Evolutionary conservation across 345 rosid genomes (phyloP).

Genomic region (Rhodamnia argentea): DNA sequence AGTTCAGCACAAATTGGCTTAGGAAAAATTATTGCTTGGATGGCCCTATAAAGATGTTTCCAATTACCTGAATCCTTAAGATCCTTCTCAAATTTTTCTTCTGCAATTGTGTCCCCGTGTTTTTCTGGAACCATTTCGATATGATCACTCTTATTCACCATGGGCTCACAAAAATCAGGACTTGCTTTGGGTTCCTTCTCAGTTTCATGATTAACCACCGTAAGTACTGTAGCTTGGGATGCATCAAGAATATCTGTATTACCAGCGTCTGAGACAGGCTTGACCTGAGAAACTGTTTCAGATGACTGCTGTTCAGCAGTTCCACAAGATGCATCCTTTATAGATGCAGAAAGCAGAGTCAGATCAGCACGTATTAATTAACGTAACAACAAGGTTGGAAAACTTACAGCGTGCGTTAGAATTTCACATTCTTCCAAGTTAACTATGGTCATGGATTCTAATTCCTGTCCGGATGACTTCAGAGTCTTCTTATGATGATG

Average conservation of each 20-base stretch:
- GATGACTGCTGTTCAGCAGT: background rate
- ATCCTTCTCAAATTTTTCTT: background rate
- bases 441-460: background rate
- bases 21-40: background rate
- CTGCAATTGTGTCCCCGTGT: background rate
- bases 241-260: background rate
- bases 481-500: background rate
- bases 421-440: background rate
- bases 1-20: background rate
- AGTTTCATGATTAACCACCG: background rate
- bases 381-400: background rate
- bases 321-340: background rate
- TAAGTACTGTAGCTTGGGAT: background rate
- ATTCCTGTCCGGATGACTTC: background rate
- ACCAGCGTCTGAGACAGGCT: background rate
- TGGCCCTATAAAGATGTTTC: background rate
- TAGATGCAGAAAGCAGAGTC: background rate
- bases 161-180: background rate
- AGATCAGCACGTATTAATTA: background rate
- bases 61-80: background rate
- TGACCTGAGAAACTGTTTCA: background rate
- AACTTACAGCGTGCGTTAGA: background rate
- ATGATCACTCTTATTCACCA: background rate
- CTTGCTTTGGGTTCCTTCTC: background rate
- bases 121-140: background rate